Evolutionary conservation across 768 basidiomycete genomes (phyloP).

Genomic region (Gloeopeniophorella convolvens): DNA sequence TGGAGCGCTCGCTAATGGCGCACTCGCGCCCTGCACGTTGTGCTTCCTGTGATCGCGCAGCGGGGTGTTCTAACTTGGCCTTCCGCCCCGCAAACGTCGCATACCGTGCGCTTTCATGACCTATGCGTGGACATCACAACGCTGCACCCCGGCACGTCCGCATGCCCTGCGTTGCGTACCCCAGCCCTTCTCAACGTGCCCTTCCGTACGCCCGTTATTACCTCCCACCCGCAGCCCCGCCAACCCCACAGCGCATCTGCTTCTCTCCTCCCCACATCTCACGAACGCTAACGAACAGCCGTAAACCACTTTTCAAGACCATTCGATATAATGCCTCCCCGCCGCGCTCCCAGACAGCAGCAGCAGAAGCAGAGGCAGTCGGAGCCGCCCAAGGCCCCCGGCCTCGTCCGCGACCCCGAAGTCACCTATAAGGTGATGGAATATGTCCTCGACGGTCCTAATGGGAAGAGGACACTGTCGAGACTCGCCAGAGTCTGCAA

Average conservation of each 20-base stretch:
- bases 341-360: slow-evolving; percentile 12
- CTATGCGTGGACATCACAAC: slow-evolving; percentile 1
- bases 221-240: slow-evolving; percentile 6
- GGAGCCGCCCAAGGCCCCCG: slow-evolving; percentile 45
- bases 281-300: slow-evolving; percentile 1
- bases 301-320: slow-evolving; percentile 1
- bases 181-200: slow-evolving; percentile 24
- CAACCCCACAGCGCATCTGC: slow-evolving; percentile 14
- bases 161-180: slow-evolving; percentile 13
- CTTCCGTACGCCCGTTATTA: slow-evolving; percentile 12
- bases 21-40: neutral
- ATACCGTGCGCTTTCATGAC: slow-evolving; percentile 3
- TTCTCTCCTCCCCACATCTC: slow-evolving; percentile 10
- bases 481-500: slow-evolving; percentile 71
- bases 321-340: slow-evolving; percentile 10
- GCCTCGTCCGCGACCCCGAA: slow-evolving; percentile 58
- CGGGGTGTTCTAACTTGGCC: neutral
- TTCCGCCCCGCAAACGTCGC: neutral
- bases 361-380: slow-evolving; percentile 22
- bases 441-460: slow-evolving; percentile 48
- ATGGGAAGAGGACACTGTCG: slow-evolving; percentile 61
- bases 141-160: slow-evolving; percentile 4
- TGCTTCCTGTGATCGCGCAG: neutral
- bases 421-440: slow-evolving; percentile 48
- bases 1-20: neutral